These are phyloP conservation scores for Talaromyces stipitatus DNA, from an alignment of 495 filamentous ascomycete genomes.

Conservation along the genomic window DNA sequence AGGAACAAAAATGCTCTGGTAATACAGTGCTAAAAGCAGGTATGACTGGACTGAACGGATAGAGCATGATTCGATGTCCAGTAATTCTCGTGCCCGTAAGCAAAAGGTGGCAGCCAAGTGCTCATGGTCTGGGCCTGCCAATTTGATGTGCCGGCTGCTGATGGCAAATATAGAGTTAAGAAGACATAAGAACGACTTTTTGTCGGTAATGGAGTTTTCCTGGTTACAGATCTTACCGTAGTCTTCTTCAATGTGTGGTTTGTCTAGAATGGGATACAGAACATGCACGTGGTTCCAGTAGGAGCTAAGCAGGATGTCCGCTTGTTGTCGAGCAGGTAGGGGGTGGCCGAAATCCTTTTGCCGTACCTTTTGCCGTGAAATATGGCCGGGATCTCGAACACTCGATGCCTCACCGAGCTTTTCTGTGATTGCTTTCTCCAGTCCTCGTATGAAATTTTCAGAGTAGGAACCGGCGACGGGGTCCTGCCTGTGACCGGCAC, in stretches of 20 bases:
- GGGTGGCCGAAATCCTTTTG: conserved; percentile 14
- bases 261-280: conserved; percentile 32
- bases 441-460: conserved; percentile 31
- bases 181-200: conserved; percentile 31
- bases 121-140: background rate
- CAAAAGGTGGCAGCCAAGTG: background rate
- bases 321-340: conserved; percentile 30
- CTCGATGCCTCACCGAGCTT: conserved; percentile 13
- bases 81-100: background rate
- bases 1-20: conserved; percentile 32
- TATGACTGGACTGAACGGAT: conserved; percentile 5
- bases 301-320: conserved; percentile 29
- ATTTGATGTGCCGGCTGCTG: background rate
- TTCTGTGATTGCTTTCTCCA: conserved; percentile 6
- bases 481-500: conserved; percentile 8
- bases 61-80: background rate
- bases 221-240: conserved; percentile 30
- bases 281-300: conserved; percentile 37
- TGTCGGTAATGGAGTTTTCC: conserved; percentile 20
- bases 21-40: conserved; percentile 33
- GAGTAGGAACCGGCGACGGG: conserved; percentile 31
- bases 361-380: too few species aligned
- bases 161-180: background rate
- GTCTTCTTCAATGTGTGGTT: conserved; percentile 20
- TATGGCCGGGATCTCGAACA: background rate